Base-by-base conservation (phyloP, 2,329 filamentous ascomycete genomes). In the Incumbomyces delicatus region DNA sequence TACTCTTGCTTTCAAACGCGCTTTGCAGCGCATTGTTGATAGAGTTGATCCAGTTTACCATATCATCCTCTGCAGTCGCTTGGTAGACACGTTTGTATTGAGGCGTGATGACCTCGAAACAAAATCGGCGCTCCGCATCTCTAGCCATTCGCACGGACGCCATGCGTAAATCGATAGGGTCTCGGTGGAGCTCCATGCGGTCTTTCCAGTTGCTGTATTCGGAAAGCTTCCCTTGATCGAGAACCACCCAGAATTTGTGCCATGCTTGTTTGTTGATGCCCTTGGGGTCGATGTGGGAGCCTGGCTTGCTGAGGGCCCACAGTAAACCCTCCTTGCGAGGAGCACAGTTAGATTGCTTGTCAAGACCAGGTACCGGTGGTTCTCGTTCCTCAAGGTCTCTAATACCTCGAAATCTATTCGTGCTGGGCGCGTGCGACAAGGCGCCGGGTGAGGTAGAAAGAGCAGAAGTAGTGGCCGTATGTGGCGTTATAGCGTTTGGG, bases 171-270 rank as follows among this genome's bases (percentile, higher is more conserved):
- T 98, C 94, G 54, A 98, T 96, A 0, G 92, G 92, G 1, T 96
- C 92, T 80, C 95, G 96, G 63, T 98, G 94, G 20, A 96, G 72
- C 65, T 98, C 92, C 18, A 98, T 77, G 63, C 81, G 90, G 63
- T 98, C 87, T 67, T 98, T 98, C 92, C 92, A 98, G 64, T 98
- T 96, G 63, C 89, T 95, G 66, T 98, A 98, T 62, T 98, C 92
- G 1, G 90, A 95, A 13, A 98, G 75, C 63, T 92, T 95, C 18
- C 92, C 92, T 65, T 95, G 89, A 62, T 96, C 94, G 37, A 98
- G 74, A 2, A 98, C 92, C 53, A 98, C 94, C 92, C 92, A 98
- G 67, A 96, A 98, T 61, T 98, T 98, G 66, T 98, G 92, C 92
- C 92, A 98, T 42, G 87, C 89, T 66, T 94, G 88, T 63, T 96